Percentiles rank a stretch among this genome's conserved stretches.
Conservation (phyloP, 495 filamentous ascomycete genomes). For the Annulohypoxylon bovei region DNA sequence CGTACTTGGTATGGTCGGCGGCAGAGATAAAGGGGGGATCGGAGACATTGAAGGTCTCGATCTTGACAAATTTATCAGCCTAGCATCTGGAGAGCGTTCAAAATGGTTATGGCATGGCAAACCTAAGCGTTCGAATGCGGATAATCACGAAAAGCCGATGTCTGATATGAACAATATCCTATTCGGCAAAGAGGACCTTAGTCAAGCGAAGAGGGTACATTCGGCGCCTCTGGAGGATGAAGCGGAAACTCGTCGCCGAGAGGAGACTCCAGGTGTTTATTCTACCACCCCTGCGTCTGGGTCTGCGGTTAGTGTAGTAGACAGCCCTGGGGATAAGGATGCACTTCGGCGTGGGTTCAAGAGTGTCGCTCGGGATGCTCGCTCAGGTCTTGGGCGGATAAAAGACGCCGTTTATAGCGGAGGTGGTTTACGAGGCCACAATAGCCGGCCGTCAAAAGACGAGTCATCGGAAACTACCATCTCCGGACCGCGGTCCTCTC, state of each 20-base stretch:
- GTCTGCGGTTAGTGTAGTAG: slow-evolving; percentile 53
- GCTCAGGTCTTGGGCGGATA: slow-evolving; percentile 83
- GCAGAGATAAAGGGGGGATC: slow-evolving; percentile 85
- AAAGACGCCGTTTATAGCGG: slow-evolving; percentile 78
- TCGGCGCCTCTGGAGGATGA: slow-evolving; percentile 60
- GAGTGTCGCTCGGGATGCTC: slow-evolving; percentile 83
- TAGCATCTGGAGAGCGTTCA: slow-evolving; percentile 79
- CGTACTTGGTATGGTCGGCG: slow-evolving; percentile 92
- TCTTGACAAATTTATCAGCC: slow-evolving; percentile 80
- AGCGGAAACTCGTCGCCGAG: slow-evolving; percentile 50
- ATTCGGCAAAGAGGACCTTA: slow-evolving; percentile 69
- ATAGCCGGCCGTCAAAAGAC: slow-evolving; percentile 59
- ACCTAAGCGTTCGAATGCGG: slow-evolving; percentile 63
- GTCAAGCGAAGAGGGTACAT: slow-evolving; percentile 64
- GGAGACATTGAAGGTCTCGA: slow-evolving; percentile 92
- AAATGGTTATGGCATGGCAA: slow-evolving; percentile 98
- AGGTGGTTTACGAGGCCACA: slow-evolving; percentile 58
- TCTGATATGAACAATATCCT: slow-evolving; percentile 65
- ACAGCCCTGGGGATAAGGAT: slow-evolving; percentile 70
- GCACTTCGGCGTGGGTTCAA: slow-evolving; percentile 75
- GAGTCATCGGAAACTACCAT: slow-evolving; percentile 49
- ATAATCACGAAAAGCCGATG: slow-evolving; percentile 62
- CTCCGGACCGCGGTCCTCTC: slow-evolving; percentile 50
- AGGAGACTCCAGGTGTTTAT: slow-evolving; percentile 52
- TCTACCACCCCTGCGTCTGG: slow-evolving; percentile 49